Evolutionary conservation across 768 basidiomycete genomes (phyloP), one percentile per base, ranked within the genome.

Genomic region (Suillus brevipes): DNA sequence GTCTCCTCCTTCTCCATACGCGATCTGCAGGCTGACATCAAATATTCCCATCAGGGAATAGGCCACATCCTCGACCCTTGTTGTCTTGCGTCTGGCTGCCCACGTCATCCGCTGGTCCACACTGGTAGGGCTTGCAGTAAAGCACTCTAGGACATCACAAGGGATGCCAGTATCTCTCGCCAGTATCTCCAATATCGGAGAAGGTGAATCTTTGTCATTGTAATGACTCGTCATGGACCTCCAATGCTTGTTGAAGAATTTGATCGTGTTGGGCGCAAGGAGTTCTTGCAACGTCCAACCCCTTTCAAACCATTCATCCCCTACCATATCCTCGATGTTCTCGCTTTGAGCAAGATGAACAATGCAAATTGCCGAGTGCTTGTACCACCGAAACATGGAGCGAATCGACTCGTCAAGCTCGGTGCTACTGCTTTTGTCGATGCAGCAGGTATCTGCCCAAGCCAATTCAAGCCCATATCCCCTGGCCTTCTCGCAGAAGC

Each of bases 11-110:
- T 67, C 68, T 31, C 70, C 70, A 31, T 71, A 71, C 3, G 60
- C 52, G 25, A 69, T 65, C 8, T 64, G 58, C 40, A 71, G 36
- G 43, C 60, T 60, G 34, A 67, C 66, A n/a, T 65, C 60, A 43
- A 71, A 67, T 0, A 71, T 38, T 18, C 64, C 68, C 58, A 71
- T 56, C 23, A 71, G 50, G 1, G 65, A 69, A 45, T 71, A 71
- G 28, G 68, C 66, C 12, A 43, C 38, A 37, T 71, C 70, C 45
- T 69, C 70, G 31, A 34, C 49, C 25, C 66, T 40, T n/a, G 66
- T 67, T 28, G 70, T 71, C 20, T 38, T 64, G 52, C 70, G 47
- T 8, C 55, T 58, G 13, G 70, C 64, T n/a, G 68, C 70, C 68
- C 70, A 69, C 6, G 42, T 34, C 50, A 69, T 64, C 28, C 61